phyloP scores from a whole-genome alignment of 768 basidiomycete genomes.

The Lyophyllum atratum region DNA sequence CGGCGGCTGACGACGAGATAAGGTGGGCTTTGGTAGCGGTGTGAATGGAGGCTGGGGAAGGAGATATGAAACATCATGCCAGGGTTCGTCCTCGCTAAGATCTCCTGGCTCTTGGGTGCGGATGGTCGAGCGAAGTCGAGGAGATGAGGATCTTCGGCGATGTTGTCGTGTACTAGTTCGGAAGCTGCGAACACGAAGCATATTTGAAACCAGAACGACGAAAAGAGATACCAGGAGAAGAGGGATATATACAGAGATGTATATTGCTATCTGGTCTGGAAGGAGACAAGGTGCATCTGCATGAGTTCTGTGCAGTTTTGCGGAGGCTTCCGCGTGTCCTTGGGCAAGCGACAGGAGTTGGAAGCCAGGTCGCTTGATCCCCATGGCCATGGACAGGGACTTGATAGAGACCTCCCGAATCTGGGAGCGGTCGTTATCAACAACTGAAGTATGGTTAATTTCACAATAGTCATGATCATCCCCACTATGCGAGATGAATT shows the following conservation, averaged over 20 bases:
- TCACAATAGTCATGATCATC: slow-evolving; percentile 98
- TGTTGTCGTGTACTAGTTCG: slow-evolving; percentile 1
- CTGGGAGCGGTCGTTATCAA: slow-evolving; percentile 23
- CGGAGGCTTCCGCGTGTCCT: background rate
- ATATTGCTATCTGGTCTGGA: slow-evolving; percentile 84
- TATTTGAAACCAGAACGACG: slow-evolving; percentile 35
- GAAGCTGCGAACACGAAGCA: slow-evolving; percentile 13
- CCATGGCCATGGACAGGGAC: slow-evolving; percentile 89
- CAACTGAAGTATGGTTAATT: slow-evolving; percentile 39
- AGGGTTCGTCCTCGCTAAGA: background rate
- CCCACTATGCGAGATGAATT: slow-evolving; percentile 50
- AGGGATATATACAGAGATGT: slow-evolving; percentile 71
- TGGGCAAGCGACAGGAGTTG: slow-evolving; percentile 78
- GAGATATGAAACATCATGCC: background rate
- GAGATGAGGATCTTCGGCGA: slow-evolving; percentile 11
- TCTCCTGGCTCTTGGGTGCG: background rate
- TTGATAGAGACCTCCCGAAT: slow-evolving; percentile 85
- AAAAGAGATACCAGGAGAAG: slow-evolving; percentile 61
- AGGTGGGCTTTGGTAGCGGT: background rate
- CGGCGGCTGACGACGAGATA: background rate
- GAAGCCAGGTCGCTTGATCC: slow-evolving; percentile 82
- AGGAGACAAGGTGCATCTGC: slow-evolving; percentile 73
- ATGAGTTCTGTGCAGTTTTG: slow-evolving; percentile 28
- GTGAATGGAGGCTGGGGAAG: slow-evolving; percentile 21
- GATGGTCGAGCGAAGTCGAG: background rate